These are phyloP conservation scores for Imleria badia DNA, from an alignment of 768 basidiomycete species.

Conservation along the genomic window DNA sequence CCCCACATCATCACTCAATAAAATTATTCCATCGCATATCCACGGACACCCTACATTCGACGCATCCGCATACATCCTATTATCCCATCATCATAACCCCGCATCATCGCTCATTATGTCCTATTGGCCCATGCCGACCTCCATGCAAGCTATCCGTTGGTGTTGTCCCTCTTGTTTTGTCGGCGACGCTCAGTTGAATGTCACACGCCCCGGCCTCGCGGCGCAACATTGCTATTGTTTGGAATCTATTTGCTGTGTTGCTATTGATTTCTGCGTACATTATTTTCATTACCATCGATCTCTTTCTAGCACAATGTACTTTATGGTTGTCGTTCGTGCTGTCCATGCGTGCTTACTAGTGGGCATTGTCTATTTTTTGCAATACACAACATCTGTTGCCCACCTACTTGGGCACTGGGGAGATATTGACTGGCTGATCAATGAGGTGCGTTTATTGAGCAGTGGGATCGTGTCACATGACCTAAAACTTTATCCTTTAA, in stretches of 20 bases:
- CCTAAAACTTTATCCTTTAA: too few relatives aligned
- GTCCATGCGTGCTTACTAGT: conserved; percentile 6
- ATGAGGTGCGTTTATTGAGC: too few relatives aligned
- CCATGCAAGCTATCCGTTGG: conserved; percentile 6
- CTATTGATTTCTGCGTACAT: conserved; percentile 25
- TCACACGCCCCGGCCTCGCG: neutral
- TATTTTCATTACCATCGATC: conserved; percentile 16
- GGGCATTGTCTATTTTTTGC: conserved; percentile 5
- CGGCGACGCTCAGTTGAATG: neutral
- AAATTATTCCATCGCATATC: conserved; percentile 24
- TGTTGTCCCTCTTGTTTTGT: conserved; percentile 24
- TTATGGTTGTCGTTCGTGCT: conserved; percentile 15
- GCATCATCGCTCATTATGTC: conserved; percentile 29
- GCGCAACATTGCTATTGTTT: conserved; percentile 14
- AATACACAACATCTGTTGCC: conserved; percentile 21
- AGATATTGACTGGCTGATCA: too few relatives aligned
- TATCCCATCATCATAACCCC: conserved; percentile 17
- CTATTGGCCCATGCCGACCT: conserved; percentile 12
- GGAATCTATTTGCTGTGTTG: conserved; percentile 22
- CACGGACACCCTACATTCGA: conserved; percentile 27
- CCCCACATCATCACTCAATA: conserved; percentile 24
- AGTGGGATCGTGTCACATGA: too few relatives aligned
- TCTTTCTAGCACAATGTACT: conserved; percentile 13
- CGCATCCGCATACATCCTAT: conserved; percentile 22
- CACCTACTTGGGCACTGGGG: too few relatives aligned